These are phyloP conservation scores for Colletotrichum costaricense DNA, from an alignment of 2,329 filamentous ascomycete species.

Conservation along the genomic window DNA sequence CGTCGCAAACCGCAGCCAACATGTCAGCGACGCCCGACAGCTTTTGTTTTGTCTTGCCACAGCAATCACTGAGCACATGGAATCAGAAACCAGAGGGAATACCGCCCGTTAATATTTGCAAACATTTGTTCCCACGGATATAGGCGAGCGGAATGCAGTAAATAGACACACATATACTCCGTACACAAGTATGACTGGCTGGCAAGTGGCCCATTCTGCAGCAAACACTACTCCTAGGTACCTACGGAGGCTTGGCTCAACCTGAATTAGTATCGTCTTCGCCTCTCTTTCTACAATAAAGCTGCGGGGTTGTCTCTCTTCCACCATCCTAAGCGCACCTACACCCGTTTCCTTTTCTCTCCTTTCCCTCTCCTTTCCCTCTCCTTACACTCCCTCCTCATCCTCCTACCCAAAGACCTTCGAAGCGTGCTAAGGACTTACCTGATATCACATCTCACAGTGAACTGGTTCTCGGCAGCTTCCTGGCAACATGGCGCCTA, in stretches of 20 bases:
- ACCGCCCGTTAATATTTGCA: background rate
- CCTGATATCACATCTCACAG: background rate
- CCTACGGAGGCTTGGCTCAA: background rate
- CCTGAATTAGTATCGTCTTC: constrained; percentile 18
- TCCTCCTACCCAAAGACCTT: background rate
- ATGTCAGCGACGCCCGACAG: background rate
- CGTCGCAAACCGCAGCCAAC: constrained; percentile 1
- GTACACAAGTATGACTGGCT: background rate
- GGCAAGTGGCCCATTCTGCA: background rate
- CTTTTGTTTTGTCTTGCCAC: background rate
- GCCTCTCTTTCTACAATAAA: constrained; percentile 12
- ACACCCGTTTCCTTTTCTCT: background rate
- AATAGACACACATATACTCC: background rate
- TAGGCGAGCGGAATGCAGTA: background rate
- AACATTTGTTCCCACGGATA: background rate
- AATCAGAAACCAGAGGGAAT: background rate
- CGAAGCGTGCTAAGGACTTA: background rate
- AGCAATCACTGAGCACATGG: background rate
- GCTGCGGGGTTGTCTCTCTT: constrained; percentile 24
- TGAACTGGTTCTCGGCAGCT: background rate
- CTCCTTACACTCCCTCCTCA: background rate
- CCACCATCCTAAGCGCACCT: background rate
- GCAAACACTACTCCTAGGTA: background rate
- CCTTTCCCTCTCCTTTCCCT: background rate
- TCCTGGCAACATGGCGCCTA: constrained; percentile 62